Conservation (phyloP, 1,139 yeast genomes). For the Hanseniaspora sp. region DNA sequence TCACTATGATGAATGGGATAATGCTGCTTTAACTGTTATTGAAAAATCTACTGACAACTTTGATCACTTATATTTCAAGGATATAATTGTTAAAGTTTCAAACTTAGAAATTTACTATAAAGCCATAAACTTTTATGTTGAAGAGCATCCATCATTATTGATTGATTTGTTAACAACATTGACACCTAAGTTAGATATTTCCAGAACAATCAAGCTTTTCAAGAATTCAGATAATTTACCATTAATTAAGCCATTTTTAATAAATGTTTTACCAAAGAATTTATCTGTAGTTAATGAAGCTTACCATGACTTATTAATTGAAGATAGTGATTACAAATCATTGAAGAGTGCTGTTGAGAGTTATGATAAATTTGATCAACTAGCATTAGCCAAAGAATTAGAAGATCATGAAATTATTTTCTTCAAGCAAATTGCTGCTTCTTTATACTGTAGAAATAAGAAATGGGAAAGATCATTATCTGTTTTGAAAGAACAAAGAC, state of each 20-base stretch:
- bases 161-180: slow-evolving; percentile 76
- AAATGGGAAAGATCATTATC: slow-evolving; percentile 85
- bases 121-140: slow-evolving; percentile 87
- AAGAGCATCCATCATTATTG: slow-evolving; percentile 82
- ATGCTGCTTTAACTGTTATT: slow-evolving; percentile 96
- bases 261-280: slow-evolving; percentile 82
- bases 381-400: slow-evolving; percentile 83
- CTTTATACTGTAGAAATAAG: slow-evolving; percentile 85
- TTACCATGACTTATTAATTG: slow-evolving; percentile 87
- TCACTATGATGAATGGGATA: slow-evolving; percentile 99
- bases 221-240: slow-evolving; percentile 93
- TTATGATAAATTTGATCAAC: slow-evolving; percentile 81
- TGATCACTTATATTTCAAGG: slow-evolving; percentile 90
- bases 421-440: slow-evolving; percentile 93
- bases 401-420: slow-evolving; percentile 85
- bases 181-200: slow-evolving; percentile 85
- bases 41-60: slow-evolving; percentile 88
- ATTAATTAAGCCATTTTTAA: slow-evolving; percentile 85
- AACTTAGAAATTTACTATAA: slow-evolving; percentile 94
- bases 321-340: slow-evolving; percentile 91
- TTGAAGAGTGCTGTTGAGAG: slow-evolving; percentile 78
- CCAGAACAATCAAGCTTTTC: slow-evolving; percentile 91
- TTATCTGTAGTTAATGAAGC: slow-evolving; percentile 87
- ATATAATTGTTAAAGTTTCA: slow-evolving; percentile 85
- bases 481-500: slow-evolving; percentile 77